Conservation (phyloP, 1,284 basidiomycete genomes). For the Erythrobasidium hasegawianum region DNA sequence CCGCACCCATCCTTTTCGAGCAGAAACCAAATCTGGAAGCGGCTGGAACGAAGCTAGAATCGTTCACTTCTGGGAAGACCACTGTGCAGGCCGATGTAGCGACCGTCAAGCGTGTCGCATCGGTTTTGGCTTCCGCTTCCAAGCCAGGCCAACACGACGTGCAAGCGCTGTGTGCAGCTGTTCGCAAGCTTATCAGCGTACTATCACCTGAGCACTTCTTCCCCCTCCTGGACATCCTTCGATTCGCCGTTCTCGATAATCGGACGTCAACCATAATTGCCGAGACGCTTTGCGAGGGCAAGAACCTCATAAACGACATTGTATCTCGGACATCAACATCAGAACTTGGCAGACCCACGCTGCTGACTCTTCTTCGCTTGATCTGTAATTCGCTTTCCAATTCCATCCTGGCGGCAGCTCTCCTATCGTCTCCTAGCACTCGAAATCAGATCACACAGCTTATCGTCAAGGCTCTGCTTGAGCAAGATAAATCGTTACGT, state of each 20-base stretch:
- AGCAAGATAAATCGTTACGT: constrained; percentile 38
- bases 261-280: constrained; percentile 26
- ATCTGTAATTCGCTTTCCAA: constrained; percentile 40
- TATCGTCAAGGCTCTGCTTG: constrained; percentile 41
- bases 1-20: constrained; percentile 39
- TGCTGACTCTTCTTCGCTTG: constrained; percentile 42
- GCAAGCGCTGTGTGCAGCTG: constrained; percentile 21
- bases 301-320: constrained; percentile 30
- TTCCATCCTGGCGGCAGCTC: constrained; percentile 1
- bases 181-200: constrained; percentile 7
- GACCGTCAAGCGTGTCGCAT: background rate
- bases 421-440: constrained; percentile 16
- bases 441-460: constrained; percentile 31
- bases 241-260: constrained; percentile 39
- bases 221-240: constrained; percentile 44
- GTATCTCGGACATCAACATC: constrained; percentile 16
- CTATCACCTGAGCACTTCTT: constrained; percentile 36
- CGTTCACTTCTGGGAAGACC: background rate
- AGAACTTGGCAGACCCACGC: constrained; percentile 29
- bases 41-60: constrained; percentile 36
- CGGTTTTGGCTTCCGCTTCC: constrained; percentile 5
- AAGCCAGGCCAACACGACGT: constrained; percentile 34
- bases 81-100: background rate
- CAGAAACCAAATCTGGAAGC: constrained; percentile 38
- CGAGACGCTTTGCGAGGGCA: background rate